Evolutionary conservation across 371 early-diverging fungal genomes (phyloP).

Genomic region (Rhizopus sp.): DNA sequence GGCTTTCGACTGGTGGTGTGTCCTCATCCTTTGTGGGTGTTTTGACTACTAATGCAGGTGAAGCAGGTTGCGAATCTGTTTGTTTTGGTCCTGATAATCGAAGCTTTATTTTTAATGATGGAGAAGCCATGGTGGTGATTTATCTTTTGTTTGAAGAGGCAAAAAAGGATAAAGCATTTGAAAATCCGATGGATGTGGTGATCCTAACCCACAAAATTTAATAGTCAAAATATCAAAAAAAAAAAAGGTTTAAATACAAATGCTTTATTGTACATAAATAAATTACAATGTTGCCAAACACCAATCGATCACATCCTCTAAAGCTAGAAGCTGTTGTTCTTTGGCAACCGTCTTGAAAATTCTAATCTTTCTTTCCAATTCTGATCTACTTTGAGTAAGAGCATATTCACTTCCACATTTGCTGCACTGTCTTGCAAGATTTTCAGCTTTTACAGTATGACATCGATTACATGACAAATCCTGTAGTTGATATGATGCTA

Average conservation of each 20-base stretch:
- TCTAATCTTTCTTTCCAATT: constrained; percentile 53
- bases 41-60: constrained; percentile 14
- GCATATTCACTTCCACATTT: constrained; percentile 62
- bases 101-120: constrained; percentile 40
- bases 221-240: too few relatives aligned
- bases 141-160: too few relatives aligned
- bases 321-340: constrained; percentile 56
- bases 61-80: constrained; percentile 16
- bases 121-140: constrained; percentile 23
- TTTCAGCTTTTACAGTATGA: constrained; percentile 73
- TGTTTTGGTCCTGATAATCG: constrained; percentile 27
- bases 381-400: constrained; percentile 47
- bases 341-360: constrained; percentile 69
- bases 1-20: constrained; percentile 12
- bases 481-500: constrained; percentile 81
- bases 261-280: too few relatives aligned
- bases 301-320: constrained; percentile 62
- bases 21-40: constrained; percentile 14
- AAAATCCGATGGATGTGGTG: too few relatives aligned
- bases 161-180: too few relatives aligned
- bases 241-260: too few relatives aligned
- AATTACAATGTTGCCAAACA: constrained; percentile 22
- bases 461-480: constrained; percentile 86
- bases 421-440: constrained; percentile 61
- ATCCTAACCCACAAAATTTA: too few relatives aligned